Evolutionary conservation across 768 basidiomycete species (phyloP), one percentile per base, ranked within the genome.

Genomic region (Pisolithus microcarpus): DNA sequence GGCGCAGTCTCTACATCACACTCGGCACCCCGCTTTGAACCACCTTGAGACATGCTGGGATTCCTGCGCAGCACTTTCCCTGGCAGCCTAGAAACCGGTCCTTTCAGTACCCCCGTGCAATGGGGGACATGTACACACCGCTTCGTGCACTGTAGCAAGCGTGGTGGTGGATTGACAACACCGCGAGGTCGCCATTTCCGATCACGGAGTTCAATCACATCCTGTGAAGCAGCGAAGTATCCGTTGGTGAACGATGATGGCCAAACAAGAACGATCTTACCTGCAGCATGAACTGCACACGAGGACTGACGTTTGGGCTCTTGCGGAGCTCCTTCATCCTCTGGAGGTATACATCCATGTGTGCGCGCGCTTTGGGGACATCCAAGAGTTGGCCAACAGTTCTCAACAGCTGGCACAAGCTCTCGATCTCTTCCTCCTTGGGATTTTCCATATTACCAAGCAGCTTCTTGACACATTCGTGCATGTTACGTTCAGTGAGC

Each of bases 381-480:
- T 99, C 95, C 48, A 97, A 80, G 16, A 78, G 73, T 50, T 76
- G 74, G 48, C 95, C 95, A 47, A 97, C 90, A 7, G 94, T 98
- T 18, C 85, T 79, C 46, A 99, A 68, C 49, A 98, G 78, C 66
- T 91, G 91, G 78, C 93, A 97, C 51, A 96, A 77, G 44, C 85
- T 90, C 76, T 98, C 95, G 56, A 99, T 88, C 63, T 96, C 94
- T 72, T 97, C 95, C 70, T 99, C 95, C 63, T 96, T 93, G 0
- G 92, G 95, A 61, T 91, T 89, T 58, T 91, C 85, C 52, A 94
- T 86, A 64, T 98, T 97, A 50, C 85, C 81, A 13, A 98, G 75
- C 11, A 97, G 79, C 72, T 94, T 94, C 80, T 92, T 91, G 65
- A 98, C 84, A 75, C 94, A 98, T 70, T 92, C 89, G 74, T 93